Base-by-base conservation (phyloP, 2,329 filamentous ascomycete genomes). In the Trichoderma guizhouense region DNA sequence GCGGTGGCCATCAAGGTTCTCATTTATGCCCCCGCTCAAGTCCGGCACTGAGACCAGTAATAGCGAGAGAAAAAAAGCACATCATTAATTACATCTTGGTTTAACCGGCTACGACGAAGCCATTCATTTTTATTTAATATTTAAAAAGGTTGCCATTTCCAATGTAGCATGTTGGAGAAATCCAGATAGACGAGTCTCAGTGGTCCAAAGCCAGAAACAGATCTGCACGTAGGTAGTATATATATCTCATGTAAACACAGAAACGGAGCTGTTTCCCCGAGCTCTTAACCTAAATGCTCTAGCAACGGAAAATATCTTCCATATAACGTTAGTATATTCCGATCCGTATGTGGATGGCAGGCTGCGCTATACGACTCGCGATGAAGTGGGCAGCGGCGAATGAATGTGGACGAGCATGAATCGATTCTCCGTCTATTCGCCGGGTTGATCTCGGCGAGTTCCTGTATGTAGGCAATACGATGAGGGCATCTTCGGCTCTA, bases 1-100 rank as follows among this genome's bases (percentile, higher is more conserved):
- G n/a, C 3, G 15, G 69, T 66, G 62, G 61, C 69, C 69, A 71
- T 71, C 69, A 71, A 71, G 69, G 69, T 71, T 71, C 69, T 71
- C 69, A 32, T 26, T 24, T 9, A 7, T 7, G 18, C 32, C 68
- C 34, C 61, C 69, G 51, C 62, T 36, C 24, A 30, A 21, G 32
- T 43, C 43, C 12, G 34, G 15, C 28, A 28, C 39, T 30, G 21
- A 24, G 8, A 3, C 34, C 36, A 9, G 15, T 43, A 24, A 30
- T n/a, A 24, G 18, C 6, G 18, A 11, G 9, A 7, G 21, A 15
- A n/a, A n/a, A 32, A n/a, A 60, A 18, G n/a, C 30, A 60, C 18
- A n/a, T 4, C 30, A 60, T 8, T 28, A 34, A 34, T 11, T 65
- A 28, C 43, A 21, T 66, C n/a, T 26, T 26, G 18, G 15, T 9